A percentile compares a stretch with the other conserved stretches of the same genome.
Evolutionary conservation across 352 stramenopile species (phyloP).

Genomic region (Phytopythium aichiense): DNA sequence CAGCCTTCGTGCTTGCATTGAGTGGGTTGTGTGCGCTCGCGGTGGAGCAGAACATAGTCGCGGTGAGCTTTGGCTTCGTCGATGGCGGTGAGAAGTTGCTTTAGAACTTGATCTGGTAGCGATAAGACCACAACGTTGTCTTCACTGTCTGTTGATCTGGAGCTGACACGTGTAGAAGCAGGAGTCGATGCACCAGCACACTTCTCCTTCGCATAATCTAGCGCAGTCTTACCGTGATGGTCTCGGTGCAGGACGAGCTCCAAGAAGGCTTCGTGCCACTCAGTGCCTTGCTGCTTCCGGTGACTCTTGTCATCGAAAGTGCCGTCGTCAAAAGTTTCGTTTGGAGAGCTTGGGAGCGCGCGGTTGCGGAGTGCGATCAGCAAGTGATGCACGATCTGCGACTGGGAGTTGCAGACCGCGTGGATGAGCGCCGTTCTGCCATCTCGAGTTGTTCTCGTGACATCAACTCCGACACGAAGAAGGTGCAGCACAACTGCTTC

Average conservation of each 20-base stretch:
- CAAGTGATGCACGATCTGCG: slow-evolving; percentile 51
- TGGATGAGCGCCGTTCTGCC: slow-evolving; percentile 70
- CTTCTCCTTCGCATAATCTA: slow-evolving; percentile 25
- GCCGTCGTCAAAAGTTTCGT: slow-evolving; percentile 22
- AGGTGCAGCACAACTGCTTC: slow-evolving; percentile 51
- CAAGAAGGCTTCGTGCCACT: slow-evolving; percentile 65
- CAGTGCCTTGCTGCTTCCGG: slow-evolving; percentile 11
- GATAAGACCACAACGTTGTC: neutral
- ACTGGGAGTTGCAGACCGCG: slow-evolving; percentile 49
- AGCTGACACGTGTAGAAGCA: neutral
- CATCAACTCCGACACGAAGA: slow-evolving; percentile 30
- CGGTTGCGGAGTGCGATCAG: slow-evolving; percentile 35
- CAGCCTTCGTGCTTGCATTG: slow-evolving; percentile 44
- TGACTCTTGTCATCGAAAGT: neutral
- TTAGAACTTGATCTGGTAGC: slow-evolving; percentile 23
- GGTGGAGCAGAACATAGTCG: slow-evolving; percentile 45
- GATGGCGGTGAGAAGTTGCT: slow-evolving; percentile 29
- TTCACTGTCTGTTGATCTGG: neutral
- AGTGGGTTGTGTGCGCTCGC: slow-evolving; percentile 33
- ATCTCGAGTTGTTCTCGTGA: slow-evolving; percentile 42
- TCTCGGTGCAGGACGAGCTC: slow-evolving; percentile 32
- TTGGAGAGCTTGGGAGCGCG: slow-evolving; percentile 22
- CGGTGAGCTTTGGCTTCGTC: slow-evolving; percentile 41
- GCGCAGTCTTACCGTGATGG: slow-evolving; percentile 22
- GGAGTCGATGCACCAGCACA: neutral